A percentile compares a stretch with the other conserved stretches of the same genome.
These are phyloP conservation scores for Williopsis jadinii DNA, from an alignment of 1,139 yeast species.

Conservation along the genomic window DNA sequence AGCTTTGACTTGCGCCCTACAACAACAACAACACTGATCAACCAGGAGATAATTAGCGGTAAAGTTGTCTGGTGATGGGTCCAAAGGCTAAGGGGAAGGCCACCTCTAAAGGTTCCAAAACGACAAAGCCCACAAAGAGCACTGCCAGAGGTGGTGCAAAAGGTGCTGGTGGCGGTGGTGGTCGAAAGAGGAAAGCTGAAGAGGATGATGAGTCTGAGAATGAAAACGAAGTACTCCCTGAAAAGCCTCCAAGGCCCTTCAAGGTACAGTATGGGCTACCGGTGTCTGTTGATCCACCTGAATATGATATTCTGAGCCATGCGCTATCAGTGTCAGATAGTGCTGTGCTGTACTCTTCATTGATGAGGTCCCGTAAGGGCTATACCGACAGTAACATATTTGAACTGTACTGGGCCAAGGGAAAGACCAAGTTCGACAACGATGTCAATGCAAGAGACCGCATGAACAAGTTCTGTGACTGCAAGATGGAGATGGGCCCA, in stretches of 20 bases:
- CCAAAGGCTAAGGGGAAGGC: no score
- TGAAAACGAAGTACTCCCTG: conserved; percentile 27
- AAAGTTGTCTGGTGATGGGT: no score
- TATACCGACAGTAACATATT: conserved; percentile 75
- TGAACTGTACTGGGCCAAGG: conserved; percentile 73
- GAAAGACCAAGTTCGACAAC: conserved; percentile 40
- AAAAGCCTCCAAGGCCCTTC: conserved; percentile 50
- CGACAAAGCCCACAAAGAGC: no score
- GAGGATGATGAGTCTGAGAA: conserved; percentile 35
- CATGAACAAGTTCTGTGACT: conserved; percentile 84
- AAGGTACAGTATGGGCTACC: conserved; percentile 62
- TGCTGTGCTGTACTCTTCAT: conserved; percentile 62
- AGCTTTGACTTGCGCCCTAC: no score
- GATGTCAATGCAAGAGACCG: conserved; percentile 50
- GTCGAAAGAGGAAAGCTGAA: conserved; percentile 17
- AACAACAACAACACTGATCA: no score
- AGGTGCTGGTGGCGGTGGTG: conserved; percentile 25
- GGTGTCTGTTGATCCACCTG: conserved; percentile 54
- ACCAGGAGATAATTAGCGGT: no score
- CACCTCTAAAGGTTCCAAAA: no score
- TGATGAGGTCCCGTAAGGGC: conserved; percentile 66
- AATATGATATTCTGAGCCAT: conserved; percentile 50
- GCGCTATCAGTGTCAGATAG: conserved; percentile 71
- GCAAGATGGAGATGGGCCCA: conserved; percentile 69
- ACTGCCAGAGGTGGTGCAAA: conserved; percentile 16